Evolutionary conservation across 306 rosid genomes (phyloP).

Genomic region (Herpetospermum pedunculosum): DNA sequence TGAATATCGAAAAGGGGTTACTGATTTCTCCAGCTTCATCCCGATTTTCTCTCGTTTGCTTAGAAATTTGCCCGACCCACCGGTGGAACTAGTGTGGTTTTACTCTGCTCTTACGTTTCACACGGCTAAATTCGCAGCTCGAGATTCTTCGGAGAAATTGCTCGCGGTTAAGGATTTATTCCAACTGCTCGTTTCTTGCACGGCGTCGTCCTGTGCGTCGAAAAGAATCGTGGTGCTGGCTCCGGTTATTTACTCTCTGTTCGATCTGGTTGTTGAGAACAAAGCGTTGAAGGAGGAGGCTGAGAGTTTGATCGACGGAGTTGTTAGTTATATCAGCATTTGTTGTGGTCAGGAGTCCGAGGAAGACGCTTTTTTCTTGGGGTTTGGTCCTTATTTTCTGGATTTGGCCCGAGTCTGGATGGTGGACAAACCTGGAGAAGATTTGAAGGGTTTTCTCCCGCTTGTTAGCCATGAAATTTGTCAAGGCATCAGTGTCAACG

Average conservation of each 20-base stretch:
- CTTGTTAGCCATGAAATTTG: conserved; percentile 26
- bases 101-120: conserved; percentile 49
- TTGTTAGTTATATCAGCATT: conserved; percentile 45
- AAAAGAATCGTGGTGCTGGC: conserved; percentile 43
- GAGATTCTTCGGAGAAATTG: conserved; percentile 14
- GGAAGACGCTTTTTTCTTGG: conserved; percentile 6
- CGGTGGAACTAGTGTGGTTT: conserved; percentile 45
- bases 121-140: conserved; percentile 10
- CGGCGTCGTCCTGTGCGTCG: conserved; percentile 19
- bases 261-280: conserved; percentile 13
- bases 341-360: conserved; percentile 22
- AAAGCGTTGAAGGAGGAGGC: conserved; percentile 18
- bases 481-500: conserved; percentile 22
- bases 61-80: conserved; percentile 30
- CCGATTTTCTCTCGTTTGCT: conserved; percentile 46
- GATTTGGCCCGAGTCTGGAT: conserved; percentile 47
- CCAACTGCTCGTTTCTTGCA: conserved; percentile 39
- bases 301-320: conserved; percentile 34
- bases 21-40: conserved; percentile 37
- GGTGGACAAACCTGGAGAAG: conserved; percentile 32
- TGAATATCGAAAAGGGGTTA: conserved; percentile 34
- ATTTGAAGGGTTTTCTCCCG: conserved; percentile 40
- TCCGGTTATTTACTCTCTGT: conserved; percentile 35
- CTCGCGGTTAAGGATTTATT: conserved; percentile 28
- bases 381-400: conserved; percentile 19